Conservation (phyloP, 192 early-diverging fungal species). For the Coemansia sp. region DNA sequence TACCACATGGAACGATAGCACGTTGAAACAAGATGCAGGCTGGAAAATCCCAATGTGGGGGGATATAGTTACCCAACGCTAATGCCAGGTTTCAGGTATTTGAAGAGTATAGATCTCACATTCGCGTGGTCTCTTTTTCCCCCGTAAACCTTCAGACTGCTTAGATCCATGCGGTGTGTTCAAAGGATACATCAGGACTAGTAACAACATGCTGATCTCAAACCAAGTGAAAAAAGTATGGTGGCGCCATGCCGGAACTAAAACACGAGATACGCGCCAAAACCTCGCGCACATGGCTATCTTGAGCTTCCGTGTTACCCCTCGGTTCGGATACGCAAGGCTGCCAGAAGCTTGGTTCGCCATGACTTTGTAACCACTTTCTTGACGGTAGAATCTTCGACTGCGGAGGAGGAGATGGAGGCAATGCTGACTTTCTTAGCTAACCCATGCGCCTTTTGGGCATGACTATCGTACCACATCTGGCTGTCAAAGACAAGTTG, state of each 20-base stretch:
- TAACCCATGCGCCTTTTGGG: constrained; percentile 8
- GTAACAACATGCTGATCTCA: background rate
- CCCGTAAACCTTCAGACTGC: background rate
- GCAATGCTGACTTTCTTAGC: constrained; percentile 6
- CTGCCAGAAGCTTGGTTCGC: background rate
- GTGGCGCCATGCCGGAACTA: background rate
- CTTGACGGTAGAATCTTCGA: background rate
- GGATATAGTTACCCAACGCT: background rate
- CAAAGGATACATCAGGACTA: background rate
- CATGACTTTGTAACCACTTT: background rate
- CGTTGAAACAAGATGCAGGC: background rate
- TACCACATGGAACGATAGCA: background rate
- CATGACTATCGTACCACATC: constrained; percentile 29
- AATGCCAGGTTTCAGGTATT: background rate
- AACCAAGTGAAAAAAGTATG: background rate
- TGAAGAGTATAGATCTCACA: background rate
- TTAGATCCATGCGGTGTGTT: background rate
- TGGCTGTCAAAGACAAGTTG: constrained; percentile 28
- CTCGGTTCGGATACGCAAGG: background rate
- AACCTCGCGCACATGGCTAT: background rate
- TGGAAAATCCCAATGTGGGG: background rate
- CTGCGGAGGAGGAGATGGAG: constrained; percentile 3
- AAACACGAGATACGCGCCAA: background rate
- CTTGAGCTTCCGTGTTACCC: background rate
- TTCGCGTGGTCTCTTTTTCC: background rate